Conservation (phyloP, 176 grass and related monocot species). For the Musa schizocarpa region DNA sequence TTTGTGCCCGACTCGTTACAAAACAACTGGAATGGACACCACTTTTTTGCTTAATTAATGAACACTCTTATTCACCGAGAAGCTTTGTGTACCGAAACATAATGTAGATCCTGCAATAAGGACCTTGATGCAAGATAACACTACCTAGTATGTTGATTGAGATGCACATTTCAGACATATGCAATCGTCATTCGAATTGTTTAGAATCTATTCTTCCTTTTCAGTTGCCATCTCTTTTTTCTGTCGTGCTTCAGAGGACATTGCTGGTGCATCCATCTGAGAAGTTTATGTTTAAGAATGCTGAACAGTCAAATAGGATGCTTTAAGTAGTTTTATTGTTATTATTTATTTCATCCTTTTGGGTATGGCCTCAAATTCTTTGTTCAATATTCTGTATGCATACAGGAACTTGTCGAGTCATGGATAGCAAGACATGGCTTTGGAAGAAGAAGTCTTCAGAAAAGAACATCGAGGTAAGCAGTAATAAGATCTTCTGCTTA, state of each 20-base stretch:
- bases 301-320: no score
- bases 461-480: background rate
- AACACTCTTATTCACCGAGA: no score
- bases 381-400: background rate
- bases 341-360: background rate
- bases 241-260: background rate
- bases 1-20: no score
- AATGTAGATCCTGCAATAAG: no score
- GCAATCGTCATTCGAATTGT: no score
- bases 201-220: background rate
- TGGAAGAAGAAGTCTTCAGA: slow-evolving; percentile 6
- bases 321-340: no score
- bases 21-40: no score
- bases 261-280: background rate
- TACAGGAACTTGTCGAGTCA: background rate
- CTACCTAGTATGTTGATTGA: no score
- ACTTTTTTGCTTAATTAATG: no score
- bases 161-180: no score
- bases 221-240: background rate
- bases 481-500: background rate
- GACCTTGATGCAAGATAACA: no score
- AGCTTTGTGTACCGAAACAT: no score
- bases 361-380: background rate
- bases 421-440: slow-evolving; percentile 12
- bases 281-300: background rate